Percentiles rank a stretch among this genome's conserved stretches.
Conservation (phyloP, 176 grass and related monocot genomes). For the Avena atlantica region DNA sequence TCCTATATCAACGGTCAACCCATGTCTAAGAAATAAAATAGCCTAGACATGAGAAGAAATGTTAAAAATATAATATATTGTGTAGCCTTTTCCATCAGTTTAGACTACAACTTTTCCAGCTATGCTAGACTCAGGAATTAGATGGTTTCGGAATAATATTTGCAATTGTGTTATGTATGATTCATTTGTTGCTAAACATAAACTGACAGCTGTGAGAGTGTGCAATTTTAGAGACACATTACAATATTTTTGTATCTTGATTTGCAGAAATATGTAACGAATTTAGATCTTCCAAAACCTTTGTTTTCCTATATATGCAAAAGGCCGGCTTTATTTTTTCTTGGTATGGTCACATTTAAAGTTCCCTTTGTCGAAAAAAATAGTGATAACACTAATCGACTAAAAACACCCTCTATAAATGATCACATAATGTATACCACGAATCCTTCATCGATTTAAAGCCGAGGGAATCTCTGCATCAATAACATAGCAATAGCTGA, state of each 20-base stretch:
- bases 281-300: neutral
- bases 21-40: too few relatives aligned
- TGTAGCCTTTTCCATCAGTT: neutral
- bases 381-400: neutral
- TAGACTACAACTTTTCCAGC: neutral
- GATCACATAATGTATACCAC: neutral
- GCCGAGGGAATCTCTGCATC: slow-evolving; percentile 9
- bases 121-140: neutral
- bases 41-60: too few relatives aligned
- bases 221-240: too few relatives aligned
- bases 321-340: neutral
- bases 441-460: neutral
- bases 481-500: slow-evolving; percentile 6
- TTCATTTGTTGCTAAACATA: neutral
- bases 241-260: neutral
- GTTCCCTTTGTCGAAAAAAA: neutral
- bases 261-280: neutral
- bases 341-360: neutral
- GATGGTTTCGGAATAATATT: neutral
- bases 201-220: too few relatives aligned
- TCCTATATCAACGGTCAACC: too few relatives aligned
- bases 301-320: neutral
- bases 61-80: too few relatives aligned
- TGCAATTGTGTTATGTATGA: neutral
- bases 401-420: neutral